These are phyloP conservation scores for Naganishia onofrii DNA, from an alignment of 768 basidiomycete genomes.

Conservation along the genomic window DNA sequence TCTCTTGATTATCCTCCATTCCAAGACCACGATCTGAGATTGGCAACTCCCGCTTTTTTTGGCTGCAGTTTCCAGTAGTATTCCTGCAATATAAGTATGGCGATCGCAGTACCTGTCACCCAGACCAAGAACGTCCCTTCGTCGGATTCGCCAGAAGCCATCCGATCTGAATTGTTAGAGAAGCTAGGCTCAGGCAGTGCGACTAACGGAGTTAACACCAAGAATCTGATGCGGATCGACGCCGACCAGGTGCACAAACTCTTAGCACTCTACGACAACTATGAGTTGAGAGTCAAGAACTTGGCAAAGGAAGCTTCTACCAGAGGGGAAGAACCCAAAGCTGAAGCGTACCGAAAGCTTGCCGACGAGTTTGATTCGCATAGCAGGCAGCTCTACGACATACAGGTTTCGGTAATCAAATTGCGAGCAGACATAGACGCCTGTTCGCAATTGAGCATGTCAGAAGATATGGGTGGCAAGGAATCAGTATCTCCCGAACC, in stretches of 20 bases:
- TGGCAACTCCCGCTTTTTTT: no score
- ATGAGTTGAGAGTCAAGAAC: not conserved
- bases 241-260: not conserved
- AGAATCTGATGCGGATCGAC: not conserved
- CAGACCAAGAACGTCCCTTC: not conserved
- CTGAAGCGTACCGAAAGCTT: not conserved
- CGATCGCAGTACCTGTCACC: no score
- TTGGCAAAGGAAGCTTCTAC: not conserved
- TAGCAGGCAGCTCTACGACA: not conserved
- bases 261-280: not conserved
- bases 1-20: no score
- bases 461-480: no score
- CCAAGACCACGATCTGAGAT: no score
- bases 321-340: not conserved
- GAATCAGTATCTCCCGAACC: no score
- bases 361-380: not conserved
- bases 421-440: not conserved
- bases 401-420: not conserved
- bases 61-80: no score
- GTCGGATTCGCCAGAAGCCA: not conserved
- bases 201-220: not conserved
- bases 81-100: no score
- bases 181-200: not conserved
- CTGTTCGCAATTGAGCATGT: not conserved
- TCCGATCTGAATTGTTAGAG: not conserved